Evolutionary conservation across 345 rosid genomes (phyloP), one percentile per base, ranked within the genome.

Genomic region (Schrenkiella parvula): DNA sequence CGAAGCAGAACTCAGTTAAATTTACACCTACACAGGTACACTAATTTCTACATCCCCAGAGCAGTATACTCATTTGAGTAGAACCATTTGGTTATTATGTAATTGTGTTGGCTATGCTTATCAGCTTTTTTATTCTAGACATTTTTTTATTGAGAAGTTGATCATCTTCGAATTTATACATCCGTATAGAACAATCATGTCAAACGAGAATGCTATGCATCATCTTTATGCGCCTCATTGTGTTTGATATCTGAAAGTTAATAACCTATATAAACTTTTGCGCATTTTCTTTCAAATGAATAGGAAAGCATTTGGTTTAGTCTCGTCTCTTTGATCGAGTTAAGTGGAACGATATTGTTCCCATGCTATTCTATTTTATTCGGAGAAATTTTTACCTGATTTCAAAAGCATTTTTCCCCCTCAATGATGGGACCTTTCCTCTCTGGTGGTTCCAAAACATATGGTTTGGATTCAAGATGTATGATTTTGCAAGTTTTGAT

Each of bases 11-110:
- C 41, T 84, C 93, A 18, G 99, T 91, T 67, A 88, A 86, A 83
- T 95, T 95, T 71, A 95, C 99, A 22, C 85, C 95, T 37, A 91
- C 96, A 37, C 99, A 95, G 97, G 99, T 95, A 64, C 64, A 44
- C 31, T 64, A 7, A 31, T 63, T 34, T 54, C 47, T 35, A 37
- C 37, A 46, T 64, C 70, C 54, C 19, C 41, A 21, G 54, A 14
- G 29, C 66, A 43, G 28, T 63, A 32, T 46, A 10, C 26, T 61
- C 6, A 42, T 75, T 44, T 44, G 31, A 48, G 13, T 44, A 44
- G 34, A 10, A 46, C 34, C 58, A 64, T 64, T 47, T 75, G 5
- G 17, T 50, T 37, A 43, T 50, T 37, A 60, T 59, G 31, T 28
- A 42, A 29, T 39, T 66, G 38, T 47, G 43, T 31, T 66, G 37